Conservation (phyloP, 345 rosid genomes). For the Heritiera fomes region DNA sequence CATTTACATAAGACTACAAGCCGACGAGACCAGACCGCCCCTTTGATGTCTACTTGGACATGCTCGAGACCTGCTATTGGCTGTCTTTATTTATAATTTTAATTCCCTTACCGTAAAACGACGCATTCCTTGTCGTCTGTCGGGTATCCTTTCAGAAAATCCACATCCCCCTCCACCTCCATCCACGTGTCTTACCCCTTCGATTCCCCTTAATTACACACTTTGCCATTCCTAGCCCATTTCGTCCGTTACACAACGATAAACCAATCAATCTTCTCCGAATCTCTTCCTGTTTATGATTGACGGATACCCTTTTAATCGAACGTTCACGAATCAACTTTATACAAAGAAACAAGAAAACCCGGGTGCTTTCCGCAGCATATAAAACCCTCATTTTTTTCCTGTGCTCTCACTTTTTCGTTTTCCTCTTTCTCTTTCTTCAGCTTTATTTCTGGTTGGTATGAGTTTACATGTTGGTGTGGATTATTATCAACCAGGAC, state of each 20-base stretch:
- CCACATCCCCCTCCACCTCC: constrained; percentile 8
- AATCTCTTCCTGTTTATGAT: neutral
- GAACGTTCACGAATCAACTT: constrained; percentile 18
- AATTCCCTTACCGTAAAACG: neutral
- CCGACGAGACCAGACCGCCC: constrained; percentile 15
- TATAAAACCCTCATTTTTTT: constrained; percentile 13
- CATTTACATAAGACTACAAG: neutral
- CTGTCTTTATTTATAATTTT: neutral
- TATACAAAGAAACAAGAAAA: constrained; percentile 13
- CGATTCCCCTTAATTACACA: neutral
- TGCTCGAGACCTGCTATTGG: constrained; percentile 32
- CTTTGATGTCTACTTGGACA: constrained; percentile 31
- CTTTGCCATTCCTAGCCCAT: constrained; percentile 6
- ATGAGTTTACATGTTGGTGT: constrained; percentile 22
- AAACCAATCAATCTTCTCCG: neutral
- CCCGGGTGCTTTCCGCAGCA: neutral
- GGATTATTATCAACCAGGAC: constrained; percentile 38
- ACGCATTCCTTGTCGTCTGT: constrained; percentile 29
- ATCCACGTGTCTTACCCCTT: constrained; percentile 35
- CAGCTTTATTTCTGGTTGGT: constrained; percentile 20
- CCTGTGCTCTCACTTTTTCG: neutral
- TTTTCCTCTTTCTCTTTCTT: neutral
- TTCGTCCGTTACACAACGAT: neutral
- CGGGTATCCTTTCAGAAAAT: constrained; percentile 22
- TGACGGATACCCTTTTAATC: constrained; percentile 12